These are phyloP conservation scores for Cadophora gregata DNA, from an alignment of 2,329 filamentous ascomycete species.

Conservation along the genomic window DNA sequence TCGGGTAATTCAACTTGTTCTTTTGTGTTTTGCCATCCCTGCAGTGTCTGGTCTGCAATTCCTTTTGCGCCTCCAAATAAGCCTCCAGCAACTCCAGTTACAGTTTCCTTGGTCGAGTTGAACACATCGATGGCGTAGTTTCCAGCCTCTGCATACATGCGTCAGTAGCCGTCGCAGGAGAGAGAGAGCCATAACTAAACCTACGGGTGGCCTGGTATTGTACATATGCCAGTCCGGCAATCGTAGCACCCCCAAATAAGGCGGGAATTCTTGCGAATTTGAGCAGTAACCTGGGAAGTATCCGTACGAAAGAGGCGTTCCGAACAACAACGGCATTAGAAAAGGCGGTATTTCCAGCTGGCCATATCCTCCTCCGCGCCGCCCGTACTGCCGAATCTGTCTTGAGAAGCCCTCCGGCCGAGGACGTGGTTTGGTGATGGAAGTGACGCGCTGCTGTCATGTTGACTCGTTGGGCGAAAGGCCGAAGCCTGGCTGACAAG, in stretches of 20 bases:
- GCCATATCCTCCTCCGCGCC: constrained; percentile 72
- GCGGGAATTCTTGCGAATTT: constrained; percentile 90
- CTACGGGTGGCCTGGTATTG: constrained; percentile 93
- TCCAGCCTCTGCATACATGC: constrained; percentile 63
- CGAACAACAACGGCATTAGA: constrained; percentile 76
- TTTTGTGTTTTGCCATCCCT: constrained; percentile 84
- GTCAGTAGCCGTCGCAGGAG: constrained; percentile 17
- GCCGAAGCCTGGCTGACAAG: constrained; percentile 74
- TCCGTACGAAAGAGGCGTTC: constrained; percentile 68
- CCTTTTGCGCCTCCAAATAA: constrained; percentile 75
- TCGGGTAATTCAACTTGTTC: constrained; percentile 74
- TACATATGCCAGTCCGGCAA: constrained; percentile 88
- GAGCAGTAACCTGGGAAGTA: constrained; percentile 85
- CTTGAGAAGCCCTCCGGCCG: constrained; percentile 72
- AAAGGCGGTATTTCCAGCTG: constrained; percentile 77
- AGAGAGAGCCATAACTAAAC: constrained; percentile 41
- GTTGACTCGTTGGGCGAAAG: constrained; percentile 66
- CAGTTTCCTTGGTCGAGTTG: constrained; percentile 73
- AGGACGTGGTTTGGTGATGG: constrained; percentile 60
- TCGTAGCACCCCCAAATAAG: constrained; percentile 86
- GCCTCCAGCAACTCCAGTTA: constrained; percentile 70
- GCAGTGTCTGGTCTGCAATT: constrained; percentile 78
- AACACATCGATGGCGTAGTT: constrained; percentile 80
- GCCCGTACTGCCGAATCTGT: constrained; percentile 67
- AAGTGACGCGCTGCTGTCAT: constrained; percentile 65